Base-by-base conservation (phyloP, 2,329 filamentous ascomycete genomes). In the Aaosphaeria arxii region DNA sequence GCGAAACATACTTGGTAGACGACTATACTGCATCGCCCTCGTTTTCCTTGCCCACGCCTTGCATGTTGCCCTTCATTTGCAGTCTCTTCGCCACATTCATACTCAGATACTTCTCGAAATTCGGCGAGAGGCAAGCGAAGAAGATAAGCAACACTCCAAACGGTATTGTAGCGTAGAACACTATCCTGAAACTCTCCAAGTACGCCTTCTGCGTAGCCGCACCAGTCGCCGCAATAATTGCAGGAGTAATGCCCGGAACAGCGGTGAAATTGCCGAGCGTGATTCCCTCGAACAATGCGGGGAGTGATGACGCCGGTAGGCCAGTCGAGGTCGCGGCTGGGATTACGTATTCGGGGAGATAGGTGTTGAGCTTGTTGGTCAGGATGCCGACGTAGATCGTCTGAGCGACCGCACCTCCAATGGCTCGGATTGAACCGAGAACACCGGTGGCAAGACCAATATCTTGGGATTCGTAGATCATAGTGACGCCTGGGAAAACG, bases 391-490 rank as follows among this genome's bases (percentile, higher is more conserved):
- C 54, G 51, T 61, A 66, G 39, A 65, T 43, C 1, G 57, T 48
- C 39, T 58, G 53, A 6, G 60, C 59, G 6, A 66, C 56, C 4
- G 62, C 57, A n/a, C 62, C 62, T 9, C 55, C 59, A 29, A 58
- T 57, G 6, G 70, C 69, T 35, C 75, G 71, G 46, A 77, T 72
- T 28, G 68, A 72, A n/a, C 72, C 74, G 42, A 77, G 62, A 30
- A 73, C 67, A 13, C 75, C 75, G 0, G 69, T 71, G 7, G 73
- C 73, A 11, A 77, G 66, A 11, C 75, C 74, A 40, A 77, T 76
- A 50, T 77, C 75, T 51, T 75, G 70, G 5, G 75, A 63, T 48
- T 74, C 74, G 58, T 70, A 75, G 39, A 78, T 68, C 7, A 76
- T 66, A 1, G 73, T 72, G 29, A 77, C 72, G 6, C 71, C 72